Evolutionary conservation across 371 early-diverging fungal genomes (phyloP).

Genomic region (Enteropsectra breve): DNA sequence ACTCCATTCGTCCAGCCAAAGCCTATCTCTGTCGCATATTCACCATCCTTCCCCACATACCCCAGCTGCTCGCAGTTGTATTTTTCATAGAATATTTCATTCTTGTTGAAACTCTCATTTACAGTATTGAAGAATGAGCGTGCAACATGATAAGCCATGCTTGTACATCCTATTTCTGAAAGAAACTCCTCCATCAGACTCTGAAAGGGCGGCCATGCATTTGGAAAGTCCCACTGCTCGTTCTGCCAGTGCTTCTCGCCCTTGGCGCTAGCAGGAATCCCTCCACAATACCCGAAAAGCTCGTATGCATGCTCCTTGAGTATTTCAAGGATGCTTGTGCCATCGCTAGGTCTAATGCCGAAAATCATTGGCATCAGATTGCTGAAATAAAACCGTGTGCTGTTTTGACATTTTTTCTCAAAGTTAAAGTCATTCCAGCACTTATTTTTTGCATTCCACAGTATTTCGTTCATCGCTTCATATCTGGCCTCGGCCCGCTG

Average conservation of each 20-base stretch:
- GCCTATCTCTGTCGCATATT: constrained; percentile 71
- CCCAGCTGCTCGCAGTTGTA: constrained; percentile 64
- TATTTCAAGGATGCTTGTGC: constrained; percentile 19
- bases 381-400: constrained; percentile 62
- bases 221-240: constrained; percentile 75
- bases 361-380: constrained; percentile 59
- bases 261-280: constrained; percentile 63
- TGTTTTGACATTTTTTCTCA: constrained; percentile 41
- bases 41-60: constrained; percentile 67
- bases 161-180: constrained; percentile 17
- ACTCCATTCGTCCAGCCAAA: constrained; percentile 87
- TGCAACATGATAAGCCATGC: constrained; percentile 62
- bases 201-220: constrained; percentile 67
- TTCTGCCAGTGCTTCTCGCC: constrained; percentile 59
- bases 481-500: constrained; percentile 39
- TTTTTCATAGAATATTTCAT: constrained; percentile 72
- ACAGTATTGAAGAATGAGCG: constrained; percentile 62
- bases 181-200: constrained; percentile 49
- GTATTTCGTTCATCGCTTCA: constrained; percentile 53
- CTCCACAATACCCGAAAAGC: constrained; percentile 62
- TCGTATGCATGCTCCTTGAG: constrained; percentile 34
- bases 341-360: constrained; percentile 60
- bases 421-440: constrained; percentile 60
- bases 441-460: constrained; percentile 54
- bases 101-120: constrained; percentile 65